phyloP scores from a whole-genome alignment of 2,329 filamentous ascomycete species.

The Neophaeococcomyces aloes region DNA sequence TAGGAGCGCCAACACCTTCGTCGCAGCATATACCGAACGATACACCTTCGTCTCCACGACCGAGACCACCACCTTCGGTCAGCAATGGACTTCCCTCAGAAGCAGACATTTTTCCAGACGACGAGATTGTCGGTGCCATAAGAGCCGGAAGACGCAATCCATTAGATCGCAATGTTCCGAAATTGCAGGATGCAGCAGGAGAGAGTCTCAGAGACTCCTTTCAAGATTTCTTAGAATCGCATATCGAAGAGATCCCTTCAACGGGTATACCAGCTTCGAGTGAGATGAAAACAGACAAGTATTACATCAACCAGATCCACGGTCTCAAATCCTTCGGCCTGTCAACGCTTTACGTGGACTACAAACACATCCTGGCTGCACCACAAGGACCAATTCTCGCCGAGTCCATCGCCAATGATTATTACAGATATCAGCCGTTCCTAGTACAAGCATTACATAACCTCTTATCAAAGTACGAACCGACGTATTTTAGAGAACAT shows the following conservation, averaged over 20 bases:
- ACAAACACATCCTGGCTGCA: slow-evolving; percentile 63
- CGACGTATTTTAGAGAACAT: slow-evolving; percentile 86
- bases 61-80: slow-evolving; percentile 34
- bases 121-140: slow-evolving; percentile 48
- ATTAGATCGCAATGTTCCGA: slow-evolving; percentile 43
- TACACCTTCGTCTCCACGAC: slow-evolving; percentile 41
- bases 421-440: slow-evolving; percentile 91
- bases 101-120: slow-evolving; percentile 49
- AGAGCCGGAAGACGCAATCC: slow-evolving; percentile 40
- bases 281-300: slow-evolving; percentile 49
- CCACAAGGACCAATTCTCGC: slow-evolving; percentile 61
- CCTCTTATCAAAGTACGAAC: slow-evolving; percentile 87
- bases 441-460: slow-evolving; percentile 81
- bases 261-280: slow-evolving; percentile 45
- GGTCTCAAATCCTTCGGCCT: slow-evolving; percentile 51
- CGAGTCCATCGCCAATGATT: slow-evolving; percentile 75
- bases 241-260: slow-evolving; percentile 45
- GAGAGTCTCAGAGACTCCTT: slow-evolving; percentile 54
- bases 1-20: slow-evolving; percentile 28
- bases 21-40: slow-evolving; percentile 25
- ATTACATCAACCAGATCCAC: slow-evolving; percentile 57
- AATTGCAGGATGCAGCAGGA: slow-evolving; percentile 50
- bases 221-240: slow-evolving; percentile 54
- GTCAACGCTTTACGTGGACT: slow-evolving; percentile 58
- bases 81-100: slow-evolving; percentile 46